A percentile compares a stretch with the other conserved stretches of the same genome.
These are phyloP conservation scores for Xerocomellus intermedius DNA, from an alignment of 768 basidiomycete genomes.

Conservation along the genomic window DNA sequence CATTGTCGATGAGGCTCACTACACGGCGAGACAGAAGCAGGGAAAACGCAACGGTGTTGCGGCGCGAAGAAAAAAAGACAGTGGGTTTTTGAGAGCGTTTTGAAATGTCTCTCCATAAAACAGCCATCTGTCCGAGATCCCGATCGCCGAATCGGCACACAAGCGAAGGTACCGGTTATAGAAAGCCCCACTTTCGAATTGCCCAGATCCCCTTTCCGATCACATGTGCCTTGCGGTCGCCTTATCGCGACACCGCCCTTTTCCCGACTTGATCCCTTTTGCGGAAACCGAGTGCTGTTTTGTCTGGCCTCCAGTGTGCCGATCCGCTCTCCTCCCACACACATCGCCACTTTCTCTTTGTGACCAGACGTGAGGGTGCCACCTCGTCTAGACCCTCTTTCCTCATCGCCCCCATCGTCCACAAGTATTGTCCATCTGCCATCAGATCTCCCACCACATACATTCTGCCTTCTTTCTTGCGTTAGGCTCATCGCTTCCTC, in stretches of 20 bases:
- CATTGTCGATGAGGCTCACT: background rate
- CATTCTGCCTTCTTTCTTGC: background rate
- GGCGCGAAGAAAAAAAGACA: background rate
- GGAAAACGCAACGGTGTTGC: background rate
- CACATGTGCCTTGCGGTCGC: conserved; percentile 17
- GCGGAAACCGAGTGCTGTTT: background rate
- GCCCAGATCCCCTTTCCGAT: conserved; percentile 22
- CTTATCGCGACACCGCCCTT: conserved; percentile 14
- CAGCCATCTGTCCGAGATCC: conserved; percentile 16
- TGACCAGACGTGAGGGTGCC: background rate
- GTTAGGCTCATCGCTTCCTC: background rate
- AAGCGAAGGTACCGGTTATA: background rate
- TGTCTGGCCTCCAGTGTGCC: background rate
- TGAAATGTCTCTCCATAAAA: conserved; percentile 15
- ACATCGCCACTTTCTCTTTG: background rate
- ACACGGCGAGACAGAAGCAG: background rate
- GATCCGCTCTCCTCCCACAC: background rate
- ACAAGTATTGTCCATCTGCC: background rate
- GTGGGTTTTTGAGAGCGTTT: conserved; percentile 1
- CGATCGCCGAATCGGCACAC: conserved; percentile 20
- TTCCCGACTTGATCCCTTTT: background rate
- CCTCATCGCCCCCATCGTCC: background rate
- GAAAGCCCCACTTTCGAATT: conserved; percentile 21
- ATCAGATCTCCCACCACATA: background rate
- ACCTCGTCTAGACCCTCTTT: background rate